Base-by-base conservation (phyloP, 441 rosid species). In the Corymbia citriodora region DNA sequence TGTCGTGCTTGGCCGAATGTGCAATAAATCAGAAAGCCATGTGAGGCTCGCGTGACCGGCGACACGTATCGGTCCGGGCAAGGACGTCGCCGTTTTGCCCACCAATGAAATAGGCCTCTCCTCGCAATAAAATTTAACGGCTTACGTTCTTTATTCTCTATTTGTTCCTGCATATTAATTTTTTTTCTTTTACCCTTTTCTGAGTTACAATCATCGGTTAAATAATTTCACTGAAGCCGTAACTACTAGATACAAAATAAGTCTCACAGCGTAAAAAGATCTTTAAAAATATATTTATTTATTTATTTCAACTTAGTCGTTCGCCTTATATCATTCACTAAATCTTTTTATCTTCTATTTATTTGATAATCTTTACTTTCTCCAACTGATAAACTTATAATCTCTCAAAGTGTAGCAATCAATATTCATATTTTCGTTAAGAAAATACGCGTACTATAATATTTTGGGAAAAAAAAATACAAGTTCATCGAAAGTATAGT, bases 251-350 rank as follows among this genome's bases (percentile, higher is more conserved):
- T 17, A 70, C 25, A 33, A 33, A 36, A 36, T 36, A 33, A 33
- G 82, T 18, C 82, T 19, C 9, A 14, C 15, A 4, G 49, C 8
- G 8, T n/a, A 36, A 18, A 72, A 19, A 19, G 36, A 36, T 31
- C 45, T 68, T 2, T 16, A 68, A 68, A 18, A 0, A 72, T 33
- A 33, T 33, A 36, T 0, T 18, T 2, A 1, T 19, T 1, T 7
- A 74, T 74, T 72, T 40, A 36, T 74, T 21, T 11, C 29, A 0
- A 74, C 5, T 74, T 21, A 21, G 8, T 36, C 2, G 5, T 74
- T 74, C 27, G 2, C 83, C 9, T 6, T 0, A 19, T 40, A 74
- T 40, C 9, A 0, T 36, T 10, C 25, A 36, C 2, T 17, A 0
- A 33, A 9, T 17, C 33, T 12, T 70, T 16, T 17, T 70, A 2